Evolutionary conservation across 116 monocot genomes (phyloP).

Genomic region (Trichopus zeylanicus): DNA sequence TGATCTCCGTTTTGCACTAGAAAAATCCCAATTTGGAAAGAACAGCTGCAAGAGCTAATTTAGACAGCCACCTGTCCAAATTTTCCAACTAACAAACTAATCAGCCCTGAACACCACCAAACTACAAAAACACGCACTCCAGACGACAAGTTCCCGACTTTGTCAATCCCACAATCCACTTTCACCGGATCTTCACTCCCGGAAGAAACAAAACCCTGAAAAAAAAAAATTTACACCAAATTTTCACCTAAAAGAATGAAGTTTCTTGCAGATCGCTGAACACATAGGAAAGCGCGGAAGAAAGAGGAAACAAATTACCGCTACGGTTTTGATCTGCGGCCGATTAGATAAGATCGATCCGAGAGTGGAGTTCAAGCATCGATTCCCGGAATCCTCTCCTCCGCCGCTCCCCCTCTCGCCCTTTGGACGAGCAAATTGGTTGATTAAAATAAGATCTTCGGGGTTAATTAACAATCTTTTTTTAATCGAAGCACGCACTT

Average conservation of each 20-base stretch:
- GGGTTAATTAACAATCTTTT: not conserved
- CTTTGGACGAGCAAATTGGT: no score
- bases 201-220: not conserved
- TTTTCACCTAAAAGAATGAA: not conserved
- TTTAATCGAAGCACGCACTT: not conserved
- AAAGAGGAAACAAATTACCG: not conserved
- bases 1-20: not conserved
- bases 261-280: not conserved
- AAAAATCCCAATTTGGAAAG: no score
- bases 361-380: not conserved
- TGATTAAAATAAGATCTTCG: not conserved
- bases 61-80: not conserved
- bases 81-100: not conserved
- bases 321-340: constrained; percentile 1
- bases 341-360: not conserved
- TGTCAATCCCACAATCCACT: not conserved
- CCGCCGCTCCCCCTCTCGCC: not conserved
- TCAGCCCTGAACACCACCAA: not conserved
- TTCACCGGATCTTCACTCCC: not conserved
- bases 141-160: not conserved
- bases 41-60: not conserved
- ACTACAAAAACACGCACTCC: not conserved
- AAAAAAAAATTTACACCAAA: not conserved
- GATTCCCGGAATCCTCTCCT: not conserved
- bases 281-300: not conserved